These are phyloP conservation scores for Lasiosphaeria hispida DNA, from an alignment of 495 filamentous ascomycete species.

Conservation along the genomic window DNA sequence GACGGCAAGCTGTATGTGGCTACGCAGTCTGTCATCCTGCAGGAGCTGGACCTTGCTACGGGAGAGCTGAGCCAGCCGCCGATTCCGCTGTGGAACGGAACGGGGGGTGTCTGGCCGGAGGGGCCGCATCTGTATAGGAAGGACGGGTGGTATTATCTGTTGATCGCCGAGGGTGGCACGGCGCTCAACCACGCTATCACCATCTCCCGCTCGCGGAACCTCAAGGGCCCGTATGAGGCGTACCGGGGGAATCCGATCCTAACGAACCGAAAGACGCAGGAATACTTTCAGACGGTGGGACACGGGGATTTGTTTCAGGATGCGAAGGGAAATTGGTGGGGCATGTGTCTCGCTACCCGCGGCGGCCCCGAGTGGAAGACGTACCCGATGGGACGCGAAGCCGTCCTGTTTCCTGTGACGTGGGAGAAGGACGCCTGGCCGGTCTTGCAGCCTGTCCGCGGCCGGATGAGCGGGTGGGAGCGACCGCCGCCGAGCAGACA, in stretches of 20 bases:
- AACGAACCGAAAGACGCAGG: slow-evolving; percentile 45
- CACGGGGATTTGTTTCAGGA: slow-evolving; percentile 54
- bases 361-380: slow-evolving; percentile 34
- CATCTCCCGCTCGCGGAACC: slow-evolving; percentile 43
- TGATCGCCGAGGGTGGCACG: slow-evolving; percentile 62
- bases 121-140: slow-evolving; percentile 60
- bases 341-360: slow-evolving; percentile 46
- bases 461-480: slow-evolving; percentile 40
- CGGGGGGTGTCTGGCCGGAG: slow-evolving; percentile 52
- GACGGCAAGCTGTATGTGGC: slow-evolving; percentile 45
- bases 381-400: slow-evolving; percentile 59
- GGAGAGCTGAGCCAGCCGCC: slow-evolving; percentile 28
- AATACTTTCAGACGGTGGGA: slow-evolving; percentile 51
- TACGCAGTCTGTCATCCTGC: slow-evolving; percentile 36
- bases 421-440: slow-evolving; percentile 50
- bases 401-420: slow-evolving; percentile 48
- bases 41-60: slow-evolving; percentile 45
- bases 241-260: slow-evolving; percentile 50
- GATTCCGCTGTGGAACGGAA: slow-evolving; percentile 55
- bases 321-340: slow-evolving; percentile 53
- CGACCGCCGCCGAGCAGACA: slow-evolving; percentile 31
- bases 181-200: slow-evolving; percentile 48
- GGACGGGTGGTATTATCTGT: slow-evolving; percentile 56
- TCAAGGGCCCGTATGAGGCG: slow-evolving; percentile 53
- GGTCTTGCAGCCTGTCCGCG: slow-evolving; percentile 39